Evolutionary conservation across 371 early-diverging fungal genomes (phyloP), one percentile per base, ranked within the genome.

Genomic region (Capillidium heterosporum): DNA sequence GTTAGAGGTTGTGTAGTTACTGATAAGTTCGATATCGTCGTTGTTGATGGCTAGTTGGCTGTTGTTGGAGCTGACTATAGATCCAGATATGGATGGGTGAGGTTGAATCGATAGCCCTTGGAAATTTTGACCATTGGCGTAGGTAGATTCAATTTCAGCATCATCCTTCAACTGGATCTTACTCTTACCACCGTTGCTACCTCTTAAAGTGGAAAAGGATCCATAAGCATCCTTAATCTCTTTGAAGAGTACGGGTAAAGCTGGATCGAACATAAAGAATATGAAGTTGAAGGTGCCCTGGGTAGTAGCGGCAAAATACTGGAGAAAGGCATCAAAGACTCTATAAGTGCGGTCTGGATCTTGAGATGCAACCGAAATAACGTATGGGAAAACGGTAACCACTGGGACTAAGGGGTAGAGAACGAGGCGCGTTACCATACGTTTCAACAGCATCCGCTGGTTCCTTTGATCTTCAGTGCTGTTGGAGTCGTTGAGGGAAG

Each of bases 221-320:
- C 13, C 13, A 35, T 7, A 35, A 4, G 7, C 4, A 35, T 7
- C 7, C 13, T 35, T 35, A 35, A 35, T 35, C 32, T 49, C 50
- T 24, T 31, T 15, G 31, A 24, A 49, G 3, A 52, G 17, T 5
- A 11, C 52, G 1, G 52, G 52, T 52, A 52, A 52, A 19, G 42
- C 43, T 10, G 55, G 55, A 23, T 55, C 55, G 19, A 55, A 41
- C 24, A 55, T 8, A 28, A 55, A 55, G 55, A 55, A 55, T 13
- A 55, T 7, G 29, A 55, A 55, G 27, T 55, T 55, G 42, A 55
- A 27, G 2, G 29, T 39, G 27, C 55, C 55, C 24, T 40, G 55
- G 27, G 43, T 42, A 17, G 55, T 27, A 39, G 42, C n/a, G 4
- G 55, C 39, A 43, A 55, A 55, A 10, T 26, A 55, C 4, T 52